A percentile compares a stretch with the other conserved stretches of the same genome.
These are phyloP conservation scores for Plasmodium relictum DNA, from an alignment of 169 alveolate genomes.

Conservation along the genomic window DNA sequence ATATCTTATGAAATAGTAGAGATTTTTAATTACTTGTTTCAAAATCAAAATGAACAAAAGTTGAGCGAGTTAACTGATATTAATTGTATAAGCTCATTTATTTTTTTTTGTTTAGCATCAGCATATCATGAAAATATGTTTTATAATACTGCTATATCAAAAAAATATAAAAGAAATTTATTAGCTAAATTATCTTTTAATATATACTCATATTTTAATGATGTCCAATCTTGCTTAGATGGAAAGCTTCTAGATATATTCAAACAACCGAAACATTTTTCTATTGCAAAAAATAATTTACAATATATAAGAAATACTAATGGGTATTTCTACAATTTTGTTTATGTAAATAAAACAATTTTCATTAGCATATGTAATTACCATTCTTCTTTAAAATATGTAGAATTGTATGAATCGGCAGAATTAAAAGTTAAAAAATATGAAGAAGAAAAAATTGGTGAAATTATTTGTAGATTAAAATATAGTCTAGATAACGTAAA, in stretches of 20 bases:
- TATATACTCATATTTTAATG: conserved; percentile 45
- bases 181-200: conserved; percentile 47
- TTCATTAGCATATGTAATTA: conserved; percentile 59
- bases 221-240: conserved; percentile 34
- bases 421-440: conserved; percentile 53
- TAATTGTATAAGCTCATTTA: conserved; percentile 41
- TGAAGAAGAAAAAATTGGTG: conserved; percentile 63
- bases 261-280: conserved; percentile 9
- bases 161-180: conserved; percentile 66
- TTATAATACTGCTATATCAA: conserved; percentile 65
- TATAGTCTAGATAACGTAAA: conserved; percentile 46
- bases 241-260: conserved; percentile 42
- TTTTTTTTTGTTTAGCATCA: conserved; percentile 51
- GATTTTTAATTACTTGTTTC: conserved; percentile 54
- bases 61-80: conserved; percentile 29
- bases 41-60: conserved; percentile 36
- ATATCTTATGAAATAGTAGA: conserved; percentile 56
- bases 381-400: conserved; percentile 59
- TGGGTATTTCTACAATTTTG: conserved; percentile 52
- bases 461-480: conserved; percentile 57
- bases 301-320: conserved; percentile 32
- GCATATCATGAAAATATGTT: conserved; percentile 77
- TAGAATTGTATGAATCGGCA: conserved; percentile 2
- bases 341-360: conserved; percentile 27
- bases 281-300: conserved; percentile 16